phyloP scores from a whole-genome alignment of 225 moss, liverwort and hornwort species.

The Lunularia cruciata region DNA sequence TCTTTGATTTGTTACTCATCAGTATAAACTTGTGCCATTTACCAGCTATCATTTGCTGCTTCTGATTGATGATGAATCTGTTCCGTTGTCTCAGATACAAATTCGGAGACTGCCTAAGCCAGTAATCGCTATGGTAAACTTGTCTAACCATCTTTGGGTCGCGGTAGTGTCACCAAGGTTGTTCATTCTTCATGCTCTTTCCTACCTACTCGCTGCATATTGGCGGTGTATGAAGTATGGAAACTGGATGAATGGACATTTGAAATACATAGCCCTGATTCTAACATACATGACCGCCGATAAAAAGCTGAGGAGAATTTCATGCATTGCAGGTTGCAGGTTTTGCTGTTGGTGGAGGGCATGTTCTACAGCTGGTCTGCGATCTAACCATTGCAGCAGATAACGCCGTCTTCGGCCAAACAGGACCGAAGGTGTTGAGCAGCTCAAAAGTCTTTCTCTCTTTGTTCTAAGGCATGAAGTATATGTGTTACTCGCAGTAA shows the following conservation, averaged over 20 bases:
- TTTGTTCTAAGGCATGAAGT: no score
- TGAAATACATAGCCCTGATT: background rate
- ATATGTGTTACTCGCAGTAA: no score
- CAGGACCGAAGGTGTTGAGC: conserved; percentile 79
- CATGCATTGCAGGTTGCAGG: conserved; percentile 71
- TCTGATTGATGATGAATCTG: no score
- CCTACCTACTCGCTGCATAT: background rate
- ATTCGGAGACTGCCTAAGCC: conserved; percentile 95
- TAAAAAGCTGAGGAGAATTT: conserved; percentile 11
- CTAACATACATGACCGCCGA: background rate
- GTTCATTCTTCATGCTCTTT: background rate
- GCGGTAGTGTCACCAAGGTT: no score
- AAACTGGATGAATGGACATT: background rate
- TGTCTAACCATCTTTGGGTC: background rate
- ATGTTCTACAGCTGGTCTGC: conserved; percentile 92
- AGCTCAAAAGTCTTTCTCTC: no score
- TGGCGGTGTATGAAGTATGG: background rate
- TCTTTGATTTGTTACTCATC: no score
- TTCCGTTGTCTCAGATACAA: conserved; percentile 57
- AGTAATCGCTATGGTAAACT: conserved; percentile 91
- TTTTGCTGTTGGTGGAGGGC: conserved; percentile 97
- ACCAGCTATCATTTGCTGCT: no score
- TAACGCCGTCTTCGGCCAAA: conserved; percentile 94
- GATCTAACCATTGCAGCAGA: conserved; percentile 97
- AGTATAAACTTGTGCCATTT: no score